Base-by-base conservation (phyloP, 495 filamentous ascomycete species). In the Hypoxylon fragiforme region DNA sequence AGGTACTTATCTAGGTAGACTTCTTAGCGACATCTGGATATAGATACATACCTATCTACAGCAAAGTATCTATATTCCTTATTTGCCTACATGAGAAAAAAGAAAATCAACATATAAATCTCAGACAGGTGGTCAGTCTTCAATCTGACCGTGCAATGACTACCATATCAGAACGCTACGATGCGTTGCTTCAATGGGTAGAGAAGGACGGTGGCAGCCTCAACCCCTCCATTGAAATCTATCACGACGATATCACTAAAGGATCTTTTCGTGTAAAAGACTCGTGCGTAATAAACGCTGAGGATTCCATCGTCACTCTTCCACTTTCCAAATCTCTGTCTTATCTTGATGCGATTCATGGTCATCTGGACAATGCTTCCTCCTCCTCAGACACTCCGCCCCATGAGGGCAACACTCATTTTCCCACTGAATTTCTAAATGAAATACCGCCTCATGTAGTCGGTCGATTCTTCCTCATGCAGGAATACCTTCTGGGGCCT, bases 391-490 rank as follows among this genome's bases (percentile, higher is more conserved):
- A 57, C 5, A 32, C 28, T 28, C 7, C 9, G 13, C 20, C 11
- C 13, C 24, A 19, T 11, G 30, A 34, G 20, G 40, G 31, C 12
- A 7, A 18, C 34, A 7, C 12, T 19, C 41, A 53, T 36, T 77
- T 79, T 28, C 72, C 76, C 3, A 15, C 43, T 2, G 49, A 61
- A 15, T 77, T 79, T 57, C 60, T 77, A 53, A 34, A 56, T 4
- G 46, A 53, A 0, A 44, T 63, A 18, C 75, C 74, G 7, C 72
- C 75, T 0, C 68, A 78, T 44, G 75, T 79, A 39, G 55, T 74
- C 26, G 75, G 76, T 42, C 72, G 76, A 4, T 76, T 78, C 60
- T 76, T 77, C 22, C 66, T 79, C 21, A 68, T 77, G 40, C 67
- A 77, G 45, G 56, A 79, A 56, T 75, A 73, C 56, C 70, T 82